These are phyloP conservation scores for Cladosporium velox DNA, from an alignment of 2,329 filamentous ascomycete species.

Conservation along the genomic window DNA sequence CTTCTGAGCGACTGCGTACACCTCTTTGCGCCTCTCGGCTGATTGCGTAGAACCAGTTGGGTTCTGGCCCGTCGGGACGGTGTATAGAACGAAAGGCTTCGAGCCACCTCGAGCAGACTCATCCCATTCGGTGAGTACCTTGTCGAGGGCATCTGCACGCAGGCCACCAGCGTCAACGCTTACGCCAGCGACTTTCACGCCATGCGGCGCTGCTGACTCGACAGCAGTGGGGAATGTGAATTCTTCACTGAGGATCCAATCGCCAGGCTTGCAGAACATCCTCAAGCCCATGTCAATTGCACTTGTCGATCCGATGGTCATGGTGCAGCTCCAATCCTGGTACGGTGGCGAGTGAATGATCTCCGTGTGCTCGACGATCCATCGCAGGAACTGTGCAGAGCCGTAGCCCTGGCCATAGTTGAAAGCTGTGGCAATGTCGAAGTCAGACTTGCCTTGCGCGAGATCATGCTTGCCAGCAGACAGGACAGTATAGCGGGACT, in stretches of 20 bases:
- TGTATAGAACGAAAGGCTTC: conserved; percentile 70
- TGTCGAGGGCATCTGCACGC: conserved; percentile 62
- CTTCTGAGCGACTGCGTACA: conserved; percentile 78
- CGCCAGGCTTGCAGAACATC: conserved; percentile 75
- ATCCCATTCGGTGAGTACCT: conserved; percentile 67
- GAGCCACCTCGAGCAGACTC: conserved; percentile 55
- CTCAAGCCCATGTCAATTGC: conserved; percentile 81
- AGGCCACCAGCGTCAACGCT: conserved; percentile 69
- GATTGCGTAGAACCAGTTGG: conserved; percentile 85
- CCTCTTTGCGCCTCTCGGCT: conserved; percentile 63
- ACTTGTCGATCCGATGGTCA: conserved; percentile 84
- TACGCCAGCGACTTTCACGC: conserved; percentile 61
- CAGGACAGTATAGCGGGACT: conserved; percentile 43
- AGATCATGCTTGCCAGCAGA: conserved; percentile 83
- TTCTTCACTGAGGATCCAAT: conserved; percentile 82
- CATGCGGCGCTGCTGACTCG: conserved; percentile 65
- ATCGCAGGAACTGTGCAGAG: conserved; percentile 82
- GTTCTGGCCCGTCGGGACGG: conserved; percentile 81
- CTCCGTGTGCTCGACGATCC: conserved; percentile 93
- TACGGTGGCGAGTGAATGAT: conserved; percentile 85
- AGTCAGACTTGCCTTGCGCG: conserved; percentile 60
- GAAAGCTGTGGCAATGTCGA: conserved; percentile 81
- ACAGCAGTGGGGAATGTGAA: conserved; percentile 84
- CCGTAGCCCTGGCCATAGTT: conserved; percentile 92
- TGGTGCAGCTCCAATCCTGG: conserved; percentile 80